These are phyloP conservation scores for Trematosphaeria pertusa DNA, from an alignment of 2,329 filamentous ascomycete species.

Conservation along the genomic window DNA sequence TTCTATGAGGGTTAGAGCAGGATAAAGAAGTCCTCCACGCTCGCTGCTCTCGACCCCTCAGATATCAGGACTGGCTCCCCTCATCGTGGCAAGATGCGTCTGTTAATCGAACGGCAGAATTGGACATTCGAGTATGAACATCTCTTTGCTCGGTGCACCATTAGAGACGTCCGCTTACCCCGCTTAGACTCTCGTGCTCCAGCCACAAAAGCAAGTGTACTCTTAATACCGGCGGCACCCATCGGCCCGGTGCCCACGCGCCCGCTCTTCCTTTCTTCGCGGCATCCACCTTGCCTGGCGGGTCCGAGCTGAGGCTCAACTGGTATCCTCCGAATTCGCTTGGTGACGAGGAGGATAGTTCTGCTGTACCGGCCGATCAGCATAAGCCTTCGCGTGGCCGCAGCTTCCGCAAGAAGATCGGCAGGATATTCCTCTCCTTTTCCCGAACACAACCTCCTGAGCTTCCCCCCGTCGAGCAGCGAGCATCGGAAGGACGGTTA, in stretches of 20 bases:
- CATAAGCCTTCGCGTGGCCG: slow-evolving; percentile 3
- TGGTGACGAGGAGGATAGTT: background rate
- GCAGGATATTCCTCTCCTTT: slow-evolving; percentile 5
- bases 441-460: slow-evolving; percentile 1
- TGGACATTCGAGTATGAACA: slow-evolving; percentile 17
- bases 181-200: slow-evolving; percentile 11
- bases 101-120: slow-evolving; percentile 9
- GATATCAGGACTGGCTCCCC: slow-evolving; percentile 12
- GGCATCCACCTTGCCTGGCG: slow-evolving; percentile 1
- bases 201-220: background rate
- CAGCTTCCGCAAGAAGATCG: slow-evolving; percentile 6
- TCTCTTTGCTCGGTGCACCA: background rate
- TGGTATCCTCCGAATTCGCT: background rate
- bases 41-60: slow-evolving; percentile 3
- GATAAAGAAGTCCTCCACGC: slow-evolving; percentile 15
- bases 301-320: background rate
- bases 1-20: slow-evolving; percentile 1
- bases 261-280: slow-evolving; percentile 1
- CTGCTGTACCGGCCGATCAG: background rate
- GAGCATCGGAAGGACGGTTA: no score
- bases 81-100: slow-evolving; percentile 14
- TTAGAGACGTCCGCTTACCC: slow-evolving; percentile 4
- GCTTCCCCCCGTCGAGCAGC: no score
- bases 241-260: background rate
- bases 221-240: background rate